Evolutionary conservation across 2,329 filamentous ascomycete species (phyloP).

Genomic region (Cladosporium phlei): DNA sequence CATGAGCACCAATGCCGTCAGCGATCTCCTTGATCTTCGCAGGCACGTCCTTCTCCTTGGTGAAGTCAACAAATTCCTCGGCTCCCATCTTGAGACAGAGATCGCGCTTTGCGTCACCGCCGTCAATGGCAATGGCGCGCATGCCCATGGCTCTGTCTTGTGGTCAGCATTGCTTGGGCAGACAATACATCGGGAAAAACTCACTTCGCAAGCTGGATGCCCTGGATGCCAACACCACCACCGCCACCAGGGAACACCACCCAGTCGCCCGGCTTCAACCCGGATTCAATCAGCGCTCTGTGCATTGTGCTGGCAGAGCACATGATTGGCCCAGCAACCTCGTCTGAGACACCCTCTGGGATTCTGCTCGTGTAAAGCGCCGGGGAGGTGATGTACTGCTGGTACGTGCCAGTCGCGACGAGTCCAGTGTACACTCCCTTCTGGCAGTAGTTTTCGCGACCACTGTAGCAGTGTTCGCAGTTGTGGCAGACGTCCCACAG

Average conservation of each 20-base stretch:
- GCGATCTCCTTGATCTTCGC: constrained; percentile 44
- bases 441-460: constrained; percentile 51
- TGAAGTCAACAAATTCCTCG: constrained; percentile 55
- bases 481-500: constrained; percentile 48
- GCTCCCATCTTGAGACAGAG: constrained; percentile 49
- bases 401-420: constrained; percentile 46
- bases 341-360: constrained; percentile 51
- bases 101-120: constrained; percentile 44
- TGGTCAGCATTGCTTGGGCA: too few species aligned
- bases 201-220: constrained; percentile 47
- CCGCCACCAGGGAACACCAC: constrained; percentile 52
- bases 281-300: constrained; percentile 50
- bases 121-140: constrained; percentile 53
- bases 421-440: constrained; percentile 45
- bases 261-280: constrained; percentile 49
- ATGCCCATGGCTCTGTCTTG: constrained; percentile 48
- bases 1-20: constrained; percentile 46
- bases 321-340: constrained; percentile 57
- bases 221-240: constrained; percentile 55
- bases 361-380: constrained; percentile 52
- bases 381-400: constrained; percentile 55
- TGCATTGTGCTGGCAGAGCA: constrained; percentile 57
- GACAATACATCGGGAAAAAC: constrained; percentile 2
- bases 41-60: constrained; percentile 35
- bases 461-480: constrained; percentile 47